These are phyloP conservation scores for Physcia stellaris DNA, from an alignment of 495 filamentous ascomycete species.

Conservation along the genomic window DNA sequence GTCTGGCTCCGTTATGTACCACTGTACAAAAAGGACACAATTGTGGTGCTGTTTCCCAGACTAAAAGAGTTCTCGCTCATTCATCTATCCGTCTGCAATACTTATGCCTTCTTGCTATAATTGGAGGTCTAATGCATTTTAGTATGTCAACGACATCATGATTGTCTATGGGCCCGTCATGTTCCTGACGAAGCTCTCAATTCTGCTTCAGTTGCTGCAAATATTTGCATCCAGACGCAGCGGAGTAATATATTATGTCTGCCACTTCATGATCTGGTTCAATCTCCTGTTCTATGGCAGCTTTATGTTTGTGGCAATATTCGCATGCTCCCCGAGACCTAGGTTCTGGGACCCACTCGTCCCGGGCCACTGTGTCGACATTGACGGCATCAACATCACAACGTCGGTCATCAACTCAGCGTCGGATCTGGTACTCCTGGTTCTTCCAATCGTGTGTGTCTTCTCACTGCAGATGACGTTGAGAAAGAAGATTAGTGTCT, in stretches of 20 bases:
- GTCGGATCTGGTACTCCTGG: slow-evolving; percentile 19
- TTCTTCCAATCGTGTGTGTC: slow-evolving; percentile 18
- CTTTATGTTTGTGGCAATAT: background rate
- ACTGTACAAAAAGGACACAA: no score
- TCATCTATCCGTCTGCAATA: no score
- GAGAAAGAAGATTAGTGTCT: slow-evolving; percentile 21
- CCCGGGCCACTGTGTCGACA: no score
- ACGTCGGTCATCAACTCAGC: slow-evolving; percentile 17
- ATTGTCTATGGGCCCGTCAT: slow-evolving; percentile 1
- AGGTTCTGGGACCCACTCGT: slow-evolving; percentile 2
- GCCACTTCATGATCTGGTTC: slow-evolving; percentile 7
- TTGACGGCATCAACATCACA: slow-evolving; percentile 13
- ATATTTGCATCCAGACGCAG: slow-evolving; percentile 3
- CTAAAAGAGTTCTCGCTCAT: no score
- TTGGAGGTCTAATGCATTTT: no score
- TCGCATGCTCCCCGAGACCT: slow-evolving; percentile 4
- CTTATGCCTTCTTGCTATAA: no score
- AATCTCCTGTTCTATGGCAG: slow-evolving; percentile 6
- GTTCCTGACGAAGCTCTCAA: slow-evolving; percentile 5
- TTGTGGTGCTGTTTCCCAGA: no score
- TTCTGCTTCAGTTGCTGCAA: slow-evolving; percentile 3
- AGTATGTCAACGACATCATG: background rate
- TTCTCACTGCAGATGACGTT: slow-evolving; percentile 17
- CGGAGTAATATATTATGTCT: background rate
- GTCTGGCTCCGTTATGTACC: no score